Base-by-base conservation (phyloP, 1,284 basidiomycete species). In the Sporisorium iseilematis-ciliati region DNA sequence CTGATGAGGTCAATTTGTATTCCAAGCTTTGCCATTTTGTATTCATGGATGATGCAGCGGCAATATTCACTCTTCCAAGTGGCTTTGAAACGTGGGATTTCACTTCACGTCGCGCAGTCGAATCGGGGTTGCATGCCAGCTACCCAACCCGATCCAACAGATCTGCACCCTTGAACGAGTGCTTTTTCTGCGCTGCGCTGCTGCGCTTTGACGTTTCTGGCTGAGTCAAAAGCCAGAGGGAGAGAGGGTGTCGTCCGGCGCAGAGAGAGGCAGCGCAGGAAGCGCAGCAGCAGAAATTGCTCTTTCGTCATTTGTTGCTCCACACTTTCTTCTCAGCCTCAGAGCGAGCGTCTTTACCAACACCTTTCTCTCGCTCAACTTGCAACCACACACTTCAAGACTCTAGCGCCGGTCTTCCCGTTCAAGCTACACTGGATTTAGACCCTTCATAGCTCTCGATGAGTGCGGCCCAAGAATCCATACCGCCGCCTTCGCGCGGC, bases 381-480 rank as follows among this genome's bases (percentile, higher is more conserved):
- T 16, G 8, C 38, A 41, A 45, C 41, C 25, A 33, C 16, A 43
- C 26, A 6, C 29, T n/a, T 31, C 29, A 14, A 18, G 0, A 12
- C 31, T 4, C 21, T 23, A 18, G 10, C 31, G 33, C 20, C 16
- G 25, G 25, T 12, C 14, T 8, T 18, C 21, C 35, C 12, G 41
- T 11, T 23, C 33, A 6, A 40, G n/a, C 7, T 26, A 35, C 21
- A 2, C 5, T 18, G 18, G n/a, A 23, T 12, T 11, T 25, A 43
- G 12, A 16, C 14, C 38, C 21, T 25, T 12, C 25, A 7, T 7
- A 20, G 3, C 29, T 23, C n/a, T 7, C 29, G 18, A 64, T 64
- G 67, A 64, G 67, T 21, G 38, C 67, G 18, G 61, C 61, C 25
- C 61, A 55, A 35, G 52, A 60, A 43, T 56, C 57, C 16, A 50